These are phyloP conservation scores for Dittrichia graveolens DNA, from an alignment of 129 eudicot genomes.

Conservation along the genomic window DNA sequence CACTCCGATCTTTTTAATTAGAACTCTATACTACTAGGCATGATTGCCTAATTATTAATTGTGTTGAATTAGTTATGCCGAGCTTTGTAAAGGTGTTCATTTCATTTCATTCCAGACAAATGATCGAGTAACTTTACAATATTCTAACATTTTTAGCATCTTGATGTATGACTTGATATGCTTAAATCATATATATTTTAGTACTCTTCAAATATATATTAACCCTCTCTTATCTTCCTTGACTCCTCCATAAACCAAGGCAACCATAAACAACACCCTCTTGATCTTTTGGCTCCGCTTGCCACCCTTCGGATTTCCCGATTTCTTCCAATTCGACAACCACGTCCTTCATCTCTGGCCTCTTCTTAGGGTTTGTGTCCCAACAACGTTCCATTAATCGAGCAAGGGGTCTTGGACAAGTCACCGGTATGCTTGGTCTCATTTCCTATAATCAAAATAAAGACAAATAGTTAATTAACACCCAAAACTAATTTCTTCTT, in stretches of 20 bases:
- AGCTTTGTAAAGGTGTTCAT: no score
- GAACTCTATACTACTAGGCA: no score
- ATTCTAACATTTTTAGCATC: no score
- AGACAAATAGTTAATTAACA: neutral
- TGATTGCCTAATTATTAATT: no score
- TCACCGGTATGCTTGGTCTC: slow-evolving; percentile 42
- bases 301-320: slow-evolving; percentile 35
- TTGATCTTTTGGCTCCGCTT: slow-evolving; percentile 21
- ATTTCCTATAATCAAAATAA: slow-evolving; percentile 24
- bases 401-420: slow-evolving; percentile 44
- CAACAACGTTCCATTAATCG: slow-evolving; percentile 45
- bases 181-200: neutral
- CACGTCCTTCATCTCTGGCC: slow-evolving; percentile 54
- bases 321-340: slow-evolving; percentile 34
- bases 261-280: slow-evolving; percentile 14
- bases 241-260: slow-evolving; percentile 23
- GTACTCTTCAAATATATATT: neutral
- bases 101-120: no score
- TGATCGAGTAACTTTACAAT: no score
- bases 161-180: no score
- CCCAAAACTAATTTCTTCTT: neutral
- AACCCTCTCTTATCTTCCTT: slow-evolving; percentile 9
- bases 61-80: no score
- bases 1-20: no score
- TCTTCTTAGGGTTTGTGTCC: slow-evolving; percentile 38